phyloP scores from a whole-genome alignment of 495 filamentous ascomycete species.

The Polyplosphaeria fusca region DNA sequence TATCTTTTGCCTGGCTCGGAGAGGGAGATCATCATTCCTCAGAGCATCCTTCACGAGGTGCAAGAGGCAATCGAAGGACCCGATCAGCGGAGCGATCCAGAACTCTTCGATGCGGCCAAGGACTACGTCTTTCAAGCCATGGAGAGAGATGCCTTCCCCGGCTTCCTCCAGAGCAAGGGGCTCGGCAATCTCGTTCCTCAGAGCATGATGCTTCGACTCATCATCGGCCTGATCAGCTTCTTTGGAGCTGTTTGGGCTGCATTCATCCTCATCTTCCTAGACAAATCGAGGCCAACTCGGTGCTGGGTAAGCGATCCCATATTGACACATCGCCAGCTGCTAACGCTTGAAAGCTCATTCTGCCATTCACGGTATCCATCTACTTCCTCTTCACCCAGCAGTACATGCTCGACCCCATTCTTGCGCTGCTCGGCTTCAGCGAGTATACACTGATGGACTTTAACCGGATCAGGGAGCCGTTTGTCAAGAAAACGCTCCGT shows the following conservation, averaged over 20 bases:
- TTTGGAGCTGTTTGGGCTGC: slow-evolving; percentile 92
- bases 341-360: slow-evolving; percentile 62
- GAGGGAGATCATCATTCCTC: slow-evolving; percentile 88
- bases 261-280: slow-evolving; percentile 86
- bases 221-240: slow-evolving; percentile 80
- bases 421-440: slow-evolving; percentile 83
- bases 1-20: slow-evolving; percentile 89
- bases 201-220: slow-evolving; percentile 75
- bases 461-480: slow-evolving; percentile 79
- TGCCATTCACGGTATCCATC: slow-evolving; percentile 88
- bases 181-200: slow-evolving; percentile 91
- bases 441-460: slow-evolving; percentile 95
- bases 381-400: slow-evolving; percentile 88
- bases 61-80: slow-evolving; percentile 78
- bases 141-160: slow-evolving; percentile 97
- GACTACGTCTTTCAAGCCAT: slow-evolving; percentile 99
- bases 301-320: slow-evolving; percentile 68
- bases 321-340: not conserved
- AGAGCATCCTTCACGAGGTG: slow-evolving; percentile 77
- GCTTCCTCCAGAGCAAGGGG: slow-evolving; percentile 90
- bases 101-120: slow-evolving; percentile 94
- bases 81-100: slow-evolving; percentile 86
- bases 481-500: slow-evolving; percentile 75
- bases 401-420: slow-evolving; percentile 86
- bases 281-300: slow-evolving; percentile 68